Evolutionary conservation across 106 monocot genomes (phyloP).

Genomic region (Amphibolis antarctica): DNA sequence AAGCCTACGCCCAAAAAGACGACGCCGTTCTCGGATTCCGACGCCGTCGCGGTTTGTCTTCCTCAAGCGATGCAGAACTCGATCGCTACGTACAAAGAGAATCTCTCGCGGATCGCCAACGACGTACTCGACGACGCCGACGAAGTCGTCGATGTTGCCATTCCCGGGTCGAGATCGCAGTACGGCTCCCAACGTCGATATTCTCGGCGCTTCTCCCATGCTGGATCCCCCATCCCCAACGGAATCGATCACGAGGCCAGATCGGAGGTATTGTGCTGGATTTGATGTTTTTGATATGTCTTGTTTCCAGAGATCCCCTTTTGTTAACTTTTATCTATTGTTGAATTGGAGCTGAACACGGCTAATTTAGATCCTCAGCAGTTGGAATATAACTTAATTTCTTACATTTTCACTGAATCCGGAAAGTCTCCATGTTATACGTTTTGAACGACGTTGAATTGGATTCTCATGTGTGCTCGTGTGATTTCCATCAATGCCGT

Average conservation of each 20-base stretch:
- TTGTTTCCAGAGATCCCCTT: background rate
- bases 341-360: background rate
- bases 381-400: background rate
- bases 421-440: background rate
- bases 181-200: constrained; percentile 25
- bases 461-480: background rate
- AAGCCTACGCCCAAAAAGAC: no score
- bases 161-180: background rate
- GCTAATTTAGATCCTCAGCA: background rate
- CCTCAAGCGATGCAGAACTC: constrained; percentile 36
- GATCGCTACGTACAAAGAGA: constrained; percentile 69
- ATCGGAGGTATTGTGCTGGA: constrained; percentile 35
- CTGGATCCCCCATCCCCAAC: constrained; percentile 29
- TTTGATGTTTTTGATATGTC: background rate
- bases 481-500: background rate
- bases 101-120: constrained; percentile 66
- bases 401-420: background rate
- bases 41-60: background rate
- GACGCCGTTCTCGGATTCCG: background rate
- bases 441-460: background rate
- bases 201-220: constrained; percentile 20
- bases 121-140: constrained; percentile 54
- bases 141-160: constrained; percentile 19
- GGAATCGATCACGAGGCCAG: constrained; percentile 22
- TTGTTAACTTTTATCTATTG: background rate